Evolutionary conservation across 2,329 filamentous ascomycete genomes (phyloP), one percentile per base, ranked within the genome.

Genomic region (Lasiodiplodia gonubiensis): DNA sequence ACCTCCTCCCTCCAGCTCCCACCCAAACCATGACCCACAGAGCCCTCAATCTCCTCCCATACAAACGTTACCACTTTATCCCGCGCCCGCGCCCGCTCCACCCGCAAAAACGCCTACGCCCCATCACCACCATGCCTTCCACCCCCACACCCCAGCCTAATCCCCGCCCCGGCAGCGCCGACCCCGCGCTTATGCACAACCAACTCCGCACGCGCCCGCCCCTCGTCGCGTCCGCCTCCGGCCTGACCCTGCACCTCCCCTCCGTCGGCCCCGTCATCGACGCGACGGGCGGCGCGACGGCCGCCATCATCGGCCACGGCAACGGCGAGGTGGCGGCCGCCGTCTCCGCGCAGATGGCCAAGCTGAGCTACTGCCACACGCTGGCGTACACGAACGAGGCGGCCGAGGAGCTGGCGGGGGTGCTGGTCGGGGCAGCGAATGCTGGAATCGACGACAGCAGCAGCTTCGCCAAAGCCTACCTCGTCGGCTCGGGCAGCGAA

Each of bases 261-360:
- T 82, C 84, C 73, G 89, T 88, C 1, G 82, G 84, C 27, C 81
- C 79, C 37, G 85, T 95, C 53, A 84, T 93, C 18, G 92, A 95
- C 75, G 89, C 88, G 1, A 91, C 89, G 21, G 86, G 89, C 33
- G 92, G 92, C 23, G 90, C 92, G 3, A 90, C 89, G 25, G 91
- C 93, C 4, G 84, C 88, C 12, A 90, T 88, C 73, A 80, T 94
- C 11, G 92, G 92, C 8, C 89, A 92, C 71, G 88, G 86, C 33
- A 84, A 90, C 64, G 73, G 82, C 49, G 82, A 88, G 55, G 86
- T 94, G 12, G 81, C 82, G 12, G 79, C 85, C 2, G 90, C 89
- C 0, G 84, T 92, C 51, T 76, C 80, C 4, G 72, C 82, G 16
- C 90, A 93, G 71, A 80, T 90, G 70, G 81, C 85, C 55, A 77